These are phyloP conservation scores for Boletus subcaerulescens DNA, from an alignment of 768 basidiomycete genomes.

Conservation along the genomic window DNA sequence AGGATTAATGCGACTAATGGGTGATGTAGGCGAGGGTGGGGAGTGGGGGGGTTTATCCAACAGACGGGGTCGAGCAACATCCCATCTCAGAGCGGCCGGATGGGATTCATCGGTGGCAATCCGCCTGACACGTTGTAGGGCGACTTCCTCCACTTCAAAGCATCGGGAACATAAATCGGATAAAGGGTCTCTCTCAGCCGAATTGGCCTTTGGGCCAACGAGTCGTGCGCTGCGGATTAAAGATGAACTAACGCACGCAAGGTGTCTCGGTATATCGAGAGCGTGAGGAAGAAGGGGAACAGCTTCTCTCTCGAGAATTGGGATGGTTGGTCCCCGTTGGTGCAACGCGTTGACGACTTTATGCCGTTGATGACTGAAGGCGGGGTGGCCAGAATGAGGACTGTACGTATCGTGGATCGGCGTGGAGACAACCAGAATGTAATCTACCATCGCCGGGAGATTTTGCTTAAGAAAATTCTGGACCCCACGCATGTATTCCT, in stretches of 20 bases:
- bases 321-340: constrained; percentile 54
- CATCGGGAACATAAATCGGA: constrained; percentile 60
- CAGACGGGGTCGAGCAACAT: constrained; percentile 3
- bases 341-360: constrained; percentile 54
- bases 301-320: constrained; percentile 62
- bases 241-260: constrained; percentile 72
- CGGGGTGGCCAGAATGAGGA: constrained; percentile 24
- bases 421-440: constrained; percentile 69
- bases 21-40: constrained; percentile 24
- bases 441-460: constrained; percentile 72
- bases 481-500: constrained; percentile 78
- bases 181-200: constrained; percentile 37
- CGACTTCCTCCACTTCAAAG: constrained; percentile 68
- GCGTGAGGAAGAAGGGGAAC: constrained; percentile 71
- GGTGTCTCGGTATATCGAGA: constrained; percentile 74
- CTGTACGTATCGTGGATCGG: constrained; percentile 33
- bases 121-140: constrained; percentile 63
- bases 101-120: constrained; percentile 35
- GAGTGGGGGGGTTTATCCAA: constrained; percentile 3
- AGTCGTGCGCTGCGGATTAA: constrained; percentile 62
- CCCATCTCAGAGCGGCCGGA: constrained; percentile 16
- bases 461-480: constrained; percentile 69
- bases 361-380: constrained; percentile 49
- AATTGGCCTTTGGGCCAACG: constrained; percentile 36
- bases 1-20: constrained; percentile 13